Percentiles rank a stretch among this genome's conserved stretches.
phyloP scores from a whole-genome alignment of 1,139 yeast genomes.

The Protomyces gravidus region DNA sequence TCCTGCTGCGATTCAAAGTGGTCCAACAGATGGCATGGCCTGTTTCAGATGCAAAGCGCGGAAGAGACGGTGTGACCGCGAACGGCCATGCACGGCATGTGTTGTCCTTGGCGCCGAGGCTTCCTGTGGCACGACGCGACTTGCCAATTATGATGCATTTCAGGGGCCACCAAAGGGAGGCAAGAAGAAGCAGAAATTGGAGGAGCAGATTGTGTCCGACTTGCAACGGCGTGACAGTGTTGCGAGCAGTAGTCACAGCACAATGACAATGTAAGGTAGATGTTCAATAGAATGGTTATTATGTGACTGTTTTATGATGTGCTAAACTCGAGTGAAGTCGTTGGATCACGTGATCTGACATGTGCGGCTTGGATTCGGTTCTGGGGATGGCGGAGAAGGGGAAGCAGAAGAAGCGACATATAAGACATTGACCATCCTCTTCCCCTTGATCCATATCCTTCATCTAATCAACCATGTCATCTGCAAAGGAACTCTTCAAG shows the following conservation, averaged over 20 bases:
- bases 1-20: neutral
- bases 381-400: no score
- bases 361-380: no score
- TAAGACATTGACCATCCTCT: neutral
- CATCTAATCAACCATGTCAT: constrained; percentile 7
- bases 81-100: constrained; percentile 17
- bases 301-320: neutral
- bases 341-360: no score
- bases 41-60: constrained; percentile 25
- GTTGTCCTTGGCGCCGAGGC: constrained; percentile 2
- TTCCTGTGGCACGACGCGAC: constrained; percentile 3
- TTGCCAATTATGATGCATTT: neutral
- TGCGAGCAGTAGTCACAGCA: neutral
- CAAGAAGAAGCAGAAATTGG: neutral
- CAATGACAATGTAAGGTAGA: neutral
- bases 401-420: neutral
- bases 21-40: constrained; percentile 4
- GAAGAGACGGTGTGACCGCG: constrained; percentile 15
- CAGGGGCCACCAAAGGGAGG: neutral
- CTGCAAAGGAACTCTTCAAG: constrained; percentile 22
- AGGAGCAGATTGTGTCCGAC: neutral
- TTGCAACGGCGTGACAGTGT: neutral
- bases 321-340: no score
- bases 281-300: neutral
- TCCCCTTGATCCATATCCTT: neutral